Percentiles rank a stretch among this genome's conserved stretches.
Conservation (phyloP, 2,329 filamentous ascomycete species). For the Myriosclerotinia duriaeana region DNA sequence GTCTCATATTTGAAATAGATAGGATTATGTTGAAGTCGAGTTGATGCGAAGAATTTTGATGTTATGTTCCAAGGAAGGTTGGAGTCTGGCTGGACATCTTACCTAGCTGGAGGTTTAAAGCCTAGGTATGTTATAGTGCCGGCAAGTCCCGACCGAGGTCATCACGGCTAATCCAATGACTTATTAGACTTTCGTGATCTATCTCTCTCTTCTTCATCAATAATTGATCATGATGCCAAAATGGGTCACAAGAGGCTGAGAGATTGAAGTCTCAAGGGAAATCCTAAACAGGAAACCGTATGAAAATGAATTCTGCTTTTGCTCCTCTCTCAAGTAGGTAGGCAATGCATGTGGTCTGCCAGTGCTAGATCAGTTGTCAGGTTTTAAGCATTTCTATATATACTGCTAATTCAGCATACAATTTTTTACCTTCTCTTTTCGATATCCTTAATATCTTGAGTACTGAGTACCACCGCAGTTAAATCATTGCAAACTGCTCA, state of each 20-base stretch:
- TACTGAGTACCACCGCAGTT: no score
- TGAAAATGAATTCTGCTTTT: not conserved
- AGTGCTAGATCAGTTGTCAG: not conserved
- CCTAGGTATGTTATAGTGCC: not conserved
- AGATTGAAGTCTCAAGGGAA: not conserved
- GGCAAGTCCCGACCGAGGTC: slow-evolving; percentile 5
- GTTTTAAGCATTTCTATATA: not conserved
- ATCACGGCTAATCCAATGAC: not conserved
- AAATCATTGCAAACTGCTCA: not conserved
- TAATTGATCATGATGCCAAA: no score
- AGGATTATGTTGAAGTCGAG: not conserved
- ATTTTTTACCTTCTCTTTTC: not conserved
- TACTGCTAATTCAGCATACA: not conserved
- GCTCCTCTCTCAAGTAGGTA: not conserved
- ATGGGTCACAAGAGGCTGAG: not conserved
- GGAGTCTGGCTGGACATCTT: no score
- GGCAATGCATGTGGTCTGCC: not conserved
- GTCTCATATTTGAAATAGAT: not conserved
- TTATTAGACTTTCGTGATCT: no score
- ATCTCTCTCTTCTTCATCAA: no score
- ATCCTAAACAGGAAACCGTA: not conserved
- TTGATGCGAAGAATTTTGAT: not conserved
- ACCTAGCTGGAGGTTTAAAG: no score
- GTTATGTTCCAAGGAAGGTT: not conserved
- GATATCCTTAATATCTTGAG: not conserved